Evolutionary conservation across 768 basidiomycete genomes (phyloP).

Genomic region (Tubosaeta sp.): DNA sequence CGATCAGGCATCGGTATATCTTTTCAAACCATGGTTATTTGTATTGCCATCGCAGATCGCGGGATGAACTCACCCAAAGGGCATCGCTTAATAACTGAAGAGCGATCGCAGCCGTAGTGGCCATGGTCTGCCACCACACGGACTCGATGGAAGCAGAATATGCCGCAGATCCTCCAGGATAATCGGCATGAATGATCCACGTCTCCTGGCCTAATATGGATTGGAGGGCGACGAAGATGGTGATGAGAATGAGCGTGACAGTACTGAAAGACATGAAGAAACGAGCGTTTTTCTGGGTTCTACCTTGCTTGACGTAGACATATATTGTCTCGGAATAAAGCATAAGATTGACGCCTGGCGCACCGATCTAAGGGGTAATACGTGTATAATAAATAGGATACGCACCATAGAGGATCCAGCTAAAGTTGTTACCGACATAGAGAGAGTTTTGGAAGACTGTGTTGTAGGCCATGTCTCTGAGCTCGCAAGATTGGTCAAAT

Average conservation of each 20-base stretch:
- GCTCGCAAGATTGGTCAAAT: no score
- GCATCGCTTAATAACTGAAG: conserved; percentile 31
- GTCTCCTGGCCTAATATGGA: conserved; percentile 24
- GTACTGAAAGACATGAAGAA: conserved; percentile 16
- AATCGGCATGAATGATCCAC: conserved; percentile 32
- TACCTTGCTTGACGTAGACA: not conserved
- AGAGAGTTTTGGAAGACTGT: conserved; percentile 14
- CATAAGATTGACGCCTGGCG: conserved; percentile 9
- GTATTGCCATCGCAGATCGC: not conserved
- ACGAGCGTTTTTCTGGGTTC: not conserved
- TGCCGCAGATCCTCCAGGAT: conserved; percentile 30
- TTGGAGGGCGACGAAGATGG: conserved; percentile 20
- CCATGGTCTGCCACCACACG: conserved; percentile 25
- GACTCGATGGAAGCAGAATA: conserved; percentile 25
- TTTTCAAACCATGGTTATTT: conserved; percentile 2
- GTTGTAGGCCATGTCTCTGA: not conserved
- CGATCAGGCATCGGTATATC: conserved; percentile 34
- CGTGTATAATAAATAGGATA: not conserved
- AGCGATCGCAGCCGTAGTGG: conserved; percentile 22
- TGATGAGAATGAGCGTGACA: conserved; percentile 22
- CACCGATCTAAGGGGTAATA: not conserved
- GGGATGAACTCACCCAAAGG: conserved; percentile 27
- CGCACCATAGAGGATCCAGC: conserved; percentile 13
- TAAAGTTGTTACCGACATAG: conserved; percentile 13
- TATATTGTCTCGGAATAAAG: conserved; percentile 11